Conservation (phyloP, 495 filamentous ascomycete species). For the Astrocystis sublimbata region DNA sequence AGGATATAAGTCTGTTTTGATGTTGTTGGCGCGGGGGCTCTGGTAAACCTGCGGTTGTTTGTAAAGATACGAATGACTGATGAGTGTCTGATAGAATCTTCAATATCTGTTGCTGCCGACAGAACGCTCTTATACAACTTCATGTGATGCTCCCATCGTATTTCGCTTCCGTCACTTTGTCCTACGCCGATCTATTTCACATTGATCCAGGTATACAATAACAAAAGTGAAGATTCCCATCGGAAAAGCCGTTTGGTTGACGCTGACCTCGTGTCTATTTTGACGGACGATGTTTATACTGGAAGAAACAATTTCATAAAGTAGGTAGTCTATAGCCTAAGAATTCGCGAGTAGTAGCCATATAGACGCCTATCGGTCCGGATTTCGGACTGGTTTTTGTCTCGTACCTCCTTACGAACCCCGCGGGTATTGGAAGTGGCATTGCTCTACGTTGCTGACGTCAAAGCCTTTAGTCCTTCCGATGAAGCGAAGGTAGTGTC, state of each 20-base stretch:
- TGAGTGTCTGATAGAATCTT: not conserved
- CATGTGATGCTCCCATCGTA: not conserved
- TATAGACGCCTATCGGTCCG: not conserved
- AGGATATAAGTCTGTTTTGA: too few relatives aligned
- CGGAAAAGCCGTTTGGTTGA: not conserved
- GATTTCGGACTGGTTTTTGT: not conserved
- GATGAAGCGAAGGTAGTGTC: too few relatives aligned
- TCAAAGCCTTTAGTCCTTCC: not conserved
- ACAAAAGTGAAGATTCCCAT: not conserved
- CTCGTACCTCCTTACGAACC: not conserved
- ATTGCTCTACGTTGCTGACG: not conserved
- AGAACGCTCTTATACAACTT: not conserved
- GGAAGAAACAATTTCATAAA: not conserved
- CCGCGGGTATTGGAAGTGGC: not conserved
- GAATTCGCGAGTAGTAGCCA: not conserved
- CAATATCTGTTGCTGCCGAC: not conserved
- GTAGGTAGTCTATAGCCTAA: not conserved
- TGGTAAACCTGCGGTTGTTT: not conserved
- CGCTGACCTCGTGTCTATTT: conserved; percentile 17
- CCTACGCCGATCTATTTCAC: not conserved
- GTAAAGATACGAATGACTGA: not conserved
- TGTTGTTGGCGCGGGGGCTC: not conserved
- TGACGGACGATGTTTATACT: not conserved
- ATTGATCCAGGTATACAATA: not conserved
- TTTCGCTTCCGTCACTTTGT: not conserved